Conservation (phyloP, 2,329 filamentous ascomycete genomes). For the Ophidiomyces ophidiicola region DNA sequence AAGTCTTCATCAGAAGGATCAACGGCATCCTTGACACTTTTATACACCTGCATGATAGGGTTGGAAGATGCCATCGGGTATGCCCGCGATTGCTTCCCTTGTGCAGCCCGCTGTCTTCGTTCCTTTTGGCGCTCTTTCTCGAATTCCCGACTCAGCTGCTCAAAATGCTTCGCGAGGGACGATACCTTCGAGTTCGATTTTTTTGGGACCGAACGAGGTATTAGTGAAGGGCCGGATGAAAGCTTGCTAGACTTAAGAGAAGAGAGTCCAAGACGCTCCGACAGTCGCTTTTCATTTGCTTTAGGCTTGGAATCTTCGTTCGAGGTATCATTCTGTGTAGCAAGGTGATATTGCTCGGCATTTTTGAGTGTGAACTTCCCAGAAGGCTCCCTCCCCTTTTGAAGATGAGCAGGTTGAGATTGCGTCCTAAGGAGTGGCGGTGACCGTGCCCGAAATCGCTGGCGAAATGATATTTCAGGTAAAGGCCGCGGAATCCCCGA, state of each 20-base stretch:
- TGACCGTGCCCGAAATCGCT: constrained; percentile 28
- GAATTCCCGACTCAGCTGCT: constrained; percentile 91
- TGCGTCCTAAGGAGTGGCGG: constrained; percentile 41
- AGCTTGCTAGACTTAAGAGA: constrained; percentile 49
- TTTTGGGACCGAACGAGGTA: constrained; percentile 67
- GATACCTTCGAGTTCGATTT: constrained; percentile 69
- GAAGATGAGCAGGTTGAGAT: constrained; percentile 37
- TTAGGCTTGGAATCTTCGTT: constrained; percentile 19
- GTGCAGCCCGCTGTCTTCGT: constrained; percentile 63
- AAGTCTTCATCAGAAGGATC: constrained; percentile 55
- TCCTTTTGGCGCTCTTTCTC: constrained; percentile 87
- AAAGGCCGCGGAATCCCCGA: constrained; percentile 31
- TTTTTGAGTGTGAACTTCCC: background rate
- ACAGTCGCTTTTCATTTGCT: constrained; percentile 59
- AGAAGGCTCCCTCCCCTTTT: constrained; percentile 12
- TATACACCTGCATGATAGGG: constrained; percentile 90
- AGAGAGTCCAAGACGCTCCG: constrained; percentile 56
- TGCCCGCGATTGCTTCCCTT: constrained; percentile 61
- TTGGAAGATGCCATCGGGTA: constrained; percentile 88
- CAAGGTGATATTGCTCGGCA: background rate
- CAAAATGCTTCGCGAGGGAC: constrained; percentile 87
- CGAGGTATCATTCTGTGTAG: background rate
- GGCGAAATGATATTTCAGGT: constrained; percentile 26
- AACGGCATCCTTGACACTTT: constrained; percentile 84
- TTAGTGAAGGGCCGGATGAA: constrained; percentile 52